Conservation (phyloP, 345 rosid species). For the Bretschneidera sinensis region DNA sequence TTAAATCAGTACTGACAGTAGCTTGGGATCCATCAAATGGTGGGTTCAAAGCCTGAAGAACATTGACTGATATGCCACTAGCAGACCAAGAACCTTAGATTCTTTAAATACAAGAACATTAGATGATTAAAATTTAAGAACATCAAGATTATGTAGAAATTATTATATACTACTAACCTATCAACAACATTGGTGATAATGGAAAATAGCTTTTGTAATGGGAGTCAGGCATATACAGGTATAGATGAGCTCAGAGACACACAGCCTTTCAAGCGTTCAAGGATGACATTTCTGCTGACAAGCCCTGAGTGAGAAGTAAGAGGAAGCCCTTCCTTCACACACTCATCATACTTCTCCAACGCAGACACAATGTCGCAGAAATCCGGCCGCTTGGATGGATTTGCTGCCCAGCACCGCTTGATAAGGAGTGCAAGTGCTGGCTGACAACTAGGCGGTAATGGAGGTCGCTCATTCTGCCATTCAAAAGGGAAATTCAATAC, state of each 20-base stretch:
- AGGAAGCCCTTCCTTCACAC: constrained; percentile 88
- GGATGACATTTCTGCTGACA: constrained; percentile 51
- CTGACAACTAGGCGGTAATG: constrained; percentile 86
- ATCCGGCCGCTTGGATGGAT: constrained; percentile 85
- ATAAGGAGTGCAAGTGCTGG: constrained; percentile 83
- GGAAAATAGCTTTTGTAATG: constrained; percentile 15
- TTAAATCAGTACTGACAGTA: too few species aligned
- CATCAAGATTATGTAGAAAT: constrained; percentile 18
- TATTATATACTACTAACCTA: constrained; percentile 7
- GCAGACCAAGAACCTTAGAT: too few species aligned
- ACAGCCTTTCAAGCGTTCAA: constrained; percentile 74
- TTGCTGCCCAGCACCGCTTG: constrained; percentile 87
- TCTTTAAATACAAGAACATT: too few species aligned
- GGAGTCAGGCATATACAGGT: constrained; percentile 73
- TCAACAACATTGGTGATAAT: neutral
- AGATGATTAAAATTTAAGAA: too few species aligned
- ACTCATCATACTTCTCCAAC: constrained; percentile 76
- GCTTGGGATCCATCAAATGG: too few species aligned
- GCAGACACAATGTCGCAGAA: constrained; percentile 76
- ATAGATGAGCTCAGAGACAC: constrained; percentile 63
- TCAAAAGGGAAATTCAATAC: constrained; percentile 2
- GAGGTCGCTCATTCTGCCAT: constrained; percentile 87
- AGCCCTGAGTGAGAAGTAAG: constrained; percentile 68
- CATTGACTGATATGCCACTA: too few species aligned
- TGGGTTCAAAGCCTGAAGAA: too few species aligned